These are phyloP conservation scores for Kodamaea fungicola DNA, from an alignment of 1,139 yeast species.

Conservation along the genomic window DNA sequence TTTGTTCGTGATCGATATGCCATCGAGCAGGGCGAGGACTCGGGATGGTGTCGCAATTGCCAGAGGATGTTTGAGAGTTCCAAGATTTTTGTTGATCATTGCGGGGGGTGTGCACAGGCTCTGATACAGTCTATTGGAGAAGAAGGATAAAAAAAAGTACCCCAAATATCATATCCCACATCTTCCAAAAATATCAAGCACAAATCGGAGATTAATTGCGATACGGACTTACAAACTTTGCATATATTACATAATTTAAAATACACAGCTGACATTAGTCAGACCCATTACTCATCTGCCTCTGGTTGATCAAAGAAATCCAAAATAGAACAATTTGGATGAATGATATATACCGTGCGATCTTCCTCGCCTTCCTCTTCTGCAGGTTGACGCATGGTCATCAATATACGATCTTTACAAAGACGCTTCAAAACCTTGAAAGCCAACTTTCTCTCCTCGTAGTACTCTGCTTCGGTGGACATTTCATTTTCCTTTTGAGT, in stretches of 20 bases:
- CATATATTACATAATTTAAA: no score
- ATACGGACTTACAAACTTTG: no score
- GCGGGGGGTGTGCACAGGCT: slow-evolving; percentile 53
- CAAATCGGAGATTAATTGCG: no score
- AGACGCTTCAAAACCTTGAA: slow-evolving; percentile 79
- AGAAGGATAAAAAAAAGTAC: no score
- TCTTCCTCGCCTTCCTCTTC: slow-evolving; percentile 14
- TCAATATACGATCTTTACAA: slow-evolving; percentile 80
- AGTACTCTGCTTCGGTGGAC: slow-evolving; percentile 66
- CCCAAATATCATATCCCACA: no score
- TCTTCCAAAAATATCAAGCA: no score
- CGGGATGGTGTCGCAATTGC: slow-evolving; percentile 66
- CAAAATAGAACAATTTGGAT: slow-evolving; percentile 83
- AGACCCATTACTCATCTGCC: slow-evolving; percentile 2
- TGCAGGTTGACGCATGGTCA: slow-evolving; percentile 52
- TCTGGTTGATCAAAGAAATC: slow-evolving; percentile 44
- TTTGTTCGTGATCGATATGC: slow-evolving; percentile 48
- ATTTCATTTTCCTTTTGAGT: slow-evolving; percentile 71
- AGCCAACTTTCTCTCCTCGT: slow-evolving; percentile 67
- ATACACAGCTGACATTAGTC: no score
- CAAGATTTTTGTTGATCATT: slow-evolving; percentile 62
- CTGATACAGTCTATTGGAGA: slow-evolving; percentile 7
- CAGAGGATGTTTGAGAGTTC: slow-evolving; percentile 55
- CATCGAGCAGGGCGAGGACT: slow-evolving; percentile 32
- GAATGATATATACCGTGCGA: slow-evolving; percentile 61